A percentile compares a stretch with the other conserved stretches of the same genome.
phyloP scores from a whole-genome alignment of 345 rosid species.

The Salix viminalis region DNA sequence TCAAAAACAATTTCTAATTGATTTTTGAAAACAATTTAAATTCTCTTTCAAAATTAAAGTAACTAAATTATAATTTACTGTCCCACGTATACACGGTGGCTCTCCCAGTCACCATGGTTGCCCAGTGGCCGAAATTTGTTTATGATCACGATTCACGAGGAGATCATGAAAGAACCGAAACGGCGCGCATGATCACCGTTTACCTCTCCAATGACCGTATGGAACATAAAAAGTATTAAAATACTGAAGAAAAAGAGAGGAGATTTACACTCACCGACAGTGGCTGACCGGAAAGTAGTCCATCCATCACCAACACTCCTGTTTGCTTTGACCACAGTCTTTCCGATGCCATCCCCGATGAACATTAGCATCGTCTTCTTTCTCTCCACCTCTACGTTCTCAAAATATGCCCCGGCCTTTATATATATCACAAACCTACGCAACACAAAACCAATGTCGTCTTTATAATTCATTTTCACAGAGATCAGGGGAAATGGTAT shows the following conservation, averaged over 20 bases:
- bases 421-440: constrained; percentile 73
- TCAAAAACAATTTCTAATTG: too few relatives aligned
- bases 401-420: constrained; percentile 65
- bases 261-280: constrained; percentile 56
- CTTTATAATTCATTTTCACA: too few relatives aligned
- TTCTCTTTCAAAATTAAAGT: too few relatives aligned
- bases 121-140: too few relatives aligned
- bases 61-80: too few relatives aligned
- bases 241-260: neutral
- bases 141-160: too few relatives aligned
- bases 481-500: too few relatives aligned
- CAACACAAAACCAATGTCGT: neutral
- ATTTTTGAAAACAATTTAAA: too few relatives aligned
- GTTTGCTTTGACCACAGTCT: constrained; percentile 57
- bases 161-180: neutral
- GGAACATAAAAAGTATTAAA: neutral
- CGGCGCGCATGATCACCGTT: neutral
- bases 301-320: constrained; percentile 59
- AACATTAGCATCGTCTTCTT: constrained; percentile 62
- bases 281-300: constrained; percentile 83
- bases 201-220: neutral
- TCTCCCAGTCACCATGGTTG: too few relatives aligned
- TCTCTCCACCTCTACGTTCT: constrained; percentile 65
- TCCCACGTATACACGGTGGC: too few relatives aligned
- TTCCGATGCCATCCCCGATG: constrained; percentile 82